These are phyloP conservation scores for Austroboletus olivaceoglutinosus DNA, from an alignment of 1,284 basidiomycete genomes.

Conservation along the genomic window DNA sequence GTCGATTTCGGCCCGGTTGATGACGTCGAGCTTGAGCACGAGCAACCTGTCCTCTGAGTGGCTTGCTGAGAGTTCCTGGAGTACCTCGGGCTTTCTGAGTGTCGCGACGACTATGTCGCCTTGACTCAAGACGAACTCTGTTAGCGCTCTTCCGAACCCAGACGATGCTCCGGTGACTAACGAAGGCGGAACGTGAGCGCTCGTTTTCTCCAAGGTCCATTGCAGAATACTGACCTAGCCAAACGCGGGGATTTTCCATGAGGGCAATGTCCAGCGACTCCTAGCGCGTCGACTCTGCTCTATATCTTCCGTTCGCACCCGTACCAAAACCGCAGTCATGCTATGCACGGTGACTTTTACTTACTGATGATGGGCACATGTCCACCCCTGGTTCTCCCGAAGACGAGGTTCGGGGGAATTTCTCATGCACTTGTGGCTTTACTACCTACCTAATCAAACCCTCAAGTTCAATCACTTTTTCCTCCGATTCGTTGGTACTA, in stretches of 20 bases:
- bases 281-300: not conserved
- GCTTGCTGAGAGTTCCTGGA: not conserved
- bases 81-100: constrained; percentile 3
- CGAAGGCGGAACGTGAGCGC: not conserved
- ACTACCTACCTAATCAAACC: too few species aligned
- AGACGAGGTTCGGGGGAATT: too few species aligned
- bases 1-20: too few species aligned
- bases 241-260: not conserved
- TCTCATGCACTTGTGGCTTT: too few species aligned
- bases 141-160: constrained; percentile 5
- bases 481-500: too few species aligned
- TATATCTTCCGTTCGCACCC: not conserved
- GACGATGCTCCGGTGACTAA: constrained; percentile 8
- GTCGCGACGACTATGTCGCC: constrained; percentile 8
- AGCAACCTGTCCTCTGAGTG: constrained; percentile 2
- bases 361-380: too few species aligned
- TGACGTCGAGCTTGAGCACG: constrained; percentile 6
- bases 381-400: too few species aligned
- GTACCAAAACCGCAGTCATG: too few species aligned
- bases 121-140: constrained; percentile 1
- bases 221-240: not conserved
- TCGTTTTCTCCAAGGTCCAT: not conserved
- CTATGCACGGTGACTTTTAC: too few species aligned
- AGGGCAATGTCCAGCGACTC: not conserved
- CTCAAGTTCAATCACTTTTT: too few species aligned